Conservation (phyloP, 1,139 yeast genomes). For the Candida glucosophila region DNA sequence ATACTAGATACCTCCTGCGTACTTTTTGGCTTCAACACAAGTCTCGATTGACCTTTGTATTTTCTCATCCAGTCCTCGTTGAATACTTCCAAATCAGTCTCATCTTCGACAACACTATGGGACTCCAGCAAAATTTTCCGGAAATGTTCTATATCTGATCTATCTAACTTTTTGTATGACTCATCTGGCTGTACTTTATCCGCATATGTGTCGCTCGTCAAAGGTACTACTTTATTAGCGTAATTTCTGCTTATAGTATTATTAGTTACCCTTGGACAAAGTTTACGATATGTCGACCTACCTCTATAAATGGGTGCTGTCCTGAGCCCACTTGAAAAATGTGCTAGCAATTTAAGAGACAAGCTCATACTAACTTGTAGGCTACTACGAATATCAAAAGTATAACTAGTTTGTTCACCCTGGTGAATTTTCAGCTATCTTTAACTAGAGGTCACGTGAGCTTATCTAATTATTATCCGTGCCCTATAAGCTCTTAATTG, state of each 20-base stretch:
- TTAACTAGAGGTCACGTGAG: too few relatives aligned
- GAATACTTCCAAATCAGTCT: slow-evolving; percentile 59
- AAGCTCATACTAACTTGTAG: background rate
- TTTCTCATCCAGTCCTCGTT: slow-evolving; percentile 97
- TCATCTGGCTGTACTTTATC: slow-evolving; percentile 40
- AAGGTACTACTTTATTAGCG: slow-evolving; percentile 37
- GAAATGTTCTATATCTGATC: slow-evolving; percentile 57
- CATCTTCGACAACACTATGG: slow-evolving; percentile 40
- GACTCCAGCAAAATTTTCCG: slow-evolving; percentile 44
- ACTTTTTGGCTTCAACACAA: slow-evolving; percentile 79
- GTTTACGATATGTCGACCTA: too few relatives aligned
- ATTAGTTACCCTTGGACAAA: too few relatives aligned
- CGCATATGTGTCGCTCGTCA: slow-evolving; percentile 60
- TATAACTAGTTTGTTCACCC: too few relatives aligned
- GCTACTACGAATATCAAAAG: too few relatives aligned
- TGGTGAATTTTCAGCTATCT: too few relatives aligned
- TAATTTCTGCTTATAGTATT: too few relatives aligned
- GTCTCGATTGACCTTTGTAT: slow-evolving; percentile 76
- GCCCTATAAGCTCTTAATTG: too few relatives aligned
- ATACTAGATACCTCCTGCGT: slow-evolving; percentile 73
- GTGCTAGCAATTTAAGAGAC: background rate
- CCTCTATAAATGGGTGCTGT: slow-evolving; percentile 1
- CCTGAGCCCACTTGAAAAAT: background rate
- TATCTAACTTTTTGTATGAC: slow-evolving; percentile 38
- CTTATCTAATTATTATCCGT: too few relatives aligned